Evolutionary conservation across 805 yeast species (phyloP), one percentile per base, ranked within the genome.

Genomic region (Lipomyces yamanashiensis): DNA sequence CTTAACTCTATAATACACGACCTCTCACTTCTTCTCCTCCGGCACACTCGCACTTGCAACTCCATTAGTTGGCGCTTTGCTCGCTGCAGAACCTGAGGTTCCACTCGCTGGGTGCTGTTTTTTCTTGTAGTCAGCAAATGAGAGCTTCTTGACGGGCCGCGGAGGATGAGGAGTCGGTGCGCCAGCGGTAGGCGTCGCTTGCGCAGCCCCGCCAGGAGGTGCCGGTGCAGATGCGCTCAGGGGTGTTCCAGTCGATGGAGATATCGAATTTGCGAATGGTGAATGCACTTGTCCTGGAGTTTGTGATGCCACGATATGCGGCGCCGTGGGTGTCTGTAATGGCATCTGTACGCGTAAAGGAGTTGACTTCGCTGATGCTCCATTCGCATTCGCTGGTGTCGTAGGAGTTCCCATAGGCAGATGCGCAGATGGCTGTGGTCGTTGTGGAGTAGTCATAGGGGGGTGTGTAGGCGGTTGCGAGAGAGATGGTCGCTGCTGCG

Each of bases 71-170:
- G 34, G 7, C 13, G 48, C 45, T 8, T 17, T 33, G 15, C 21
- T 41, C 43, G 58, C 61, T 15, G 33, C 36, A 17, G 28, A 28
- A 28, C 5, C 28, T 28, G 28, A 28, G 28, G 2, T 28, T 28
- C 28, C 28, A 28, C 28, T 28, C 28, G 28, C 28, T 28, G 71
- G 67, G 15, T 55, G 58, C 43, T 66, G 71, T 57, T 69, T 69
- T 55, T 70, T 67, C 43, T 58, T 57, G 54, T 70, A 70, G 49
- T 70, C 72, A 15, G 72, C 72, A 61, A 70, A 68, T 36, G 72
- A 70, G 50, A 70, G 55, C 57, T 70, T 69, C 60, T 70, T 70
- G 34, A 67, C 69, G 21, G 72, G 72, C 15, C 59, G 54, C 2
- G 70, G 64, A 1, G 70, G 70, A 37, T 49, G 62, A 2, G 57